A percentile compares a stretch with the other conserved stretches of the same genome.
Conservation (phyloP, 306 rosid species). For the Medicago ruthenica region DNA sequence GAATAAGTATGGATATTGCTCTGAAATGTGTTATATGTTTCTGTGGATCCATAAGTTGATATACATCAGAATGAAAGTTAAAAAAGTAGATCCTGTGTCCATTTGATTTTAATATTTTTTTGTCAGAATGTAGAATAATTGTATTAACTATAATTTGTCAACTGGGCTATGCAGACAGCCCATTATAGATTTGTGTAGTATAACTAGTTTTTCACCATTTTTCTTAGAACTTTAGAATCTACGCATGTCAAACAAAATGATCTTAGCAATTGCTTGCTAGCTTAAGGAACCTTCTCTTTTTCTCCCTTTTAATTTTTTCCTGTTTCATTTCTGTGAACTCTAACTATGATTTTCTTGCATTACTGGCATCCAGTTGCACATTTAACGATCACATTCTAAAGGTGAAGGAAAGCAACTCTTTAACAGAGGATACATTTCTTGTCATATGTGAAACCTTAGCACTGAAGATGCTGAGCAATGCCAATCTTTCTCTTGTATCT, state of each 20-base stretch:
- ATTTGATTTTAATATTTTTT: background rate
- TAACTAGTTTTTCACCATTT: constrained; percentile 10
- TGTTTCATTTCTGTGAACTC: constrained; percentile 30
- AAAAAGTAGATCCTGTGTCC: background rate
- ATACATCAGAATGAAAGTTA: background rate
- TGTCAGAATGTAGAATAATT: background rate
- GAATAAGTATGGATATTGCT: background rate
- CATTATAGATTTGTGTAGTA: background rate
- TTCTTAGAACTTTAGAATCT: constrained; percentile 27
- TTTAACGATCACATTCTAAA: constrained; percentile 76
- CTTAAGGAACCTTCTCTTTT: constrained; percentile 20
- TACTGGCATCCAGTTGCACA: constrained; percentile 66
- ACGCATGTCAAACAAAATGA: background rate
- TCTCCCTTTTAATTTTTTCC: constrained; percentile 16
- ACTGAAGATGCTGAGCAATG: constrained; percentile 80
- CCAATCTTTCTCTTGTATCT: constrained; percentile 77
- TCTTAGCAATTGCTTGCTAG: constrained; percentile 24
- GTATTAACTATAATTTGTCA: background rate
- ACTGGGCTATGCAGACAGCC: background rate
- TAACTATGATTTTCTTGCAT: constrained; percentile 46
- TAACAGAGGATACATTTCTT: constrained; percentile 73
- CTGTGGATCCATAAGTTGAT: background rate
- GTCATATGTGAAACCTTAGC: constrained; percentile 78
- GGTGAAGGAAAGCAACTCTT: constrained; percentile 57
- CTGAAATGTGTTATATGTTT: background rate